Percentiles rank a stretch among this genome's conserved stretches.
Conservation (phyloP, 805 yeast genomes). For the Alloascoidea africana region DNA sequence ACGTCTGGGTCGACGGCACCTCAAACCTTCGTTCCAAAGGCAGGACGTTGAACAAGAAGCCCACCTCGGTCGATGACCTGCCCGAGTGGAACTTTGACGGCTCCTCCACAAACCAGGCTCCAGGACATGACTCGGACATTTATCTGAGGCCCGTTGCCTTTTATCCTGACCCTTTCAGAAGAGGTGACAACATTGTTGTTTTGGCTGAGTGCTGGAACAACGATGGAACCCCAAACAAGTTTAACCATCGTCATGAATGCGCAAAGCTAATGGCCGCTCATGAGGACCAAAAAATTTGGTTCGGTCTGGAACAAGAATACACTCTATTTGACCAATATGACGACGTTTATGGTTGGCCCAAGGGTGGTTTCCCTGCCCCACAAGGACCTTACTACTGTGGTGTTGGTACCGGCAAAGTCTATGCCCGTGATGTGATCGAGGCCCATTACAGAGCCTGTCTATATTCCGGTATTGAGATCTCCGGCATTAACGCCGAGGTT, state of each 20-base stretch:
- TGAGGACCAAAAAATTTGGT: conserved; percentile 76
- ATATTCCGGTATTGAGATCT: conserved; percentile 76
- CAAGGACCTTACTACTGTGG: conserved; percentile 99
- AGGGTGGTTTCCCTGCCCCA: conserved; percentile 99
- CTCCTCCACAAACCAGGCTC: conserved; percentile 96
- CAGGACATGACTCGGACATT: conserved; percentile 93
- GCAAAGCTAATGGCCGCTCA: conserved; percentile 92
- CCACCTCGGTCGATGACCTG: conserved; percentile 64
- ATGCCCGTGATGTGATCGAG: conserved; percentile 95
- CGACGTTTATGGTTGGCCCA: conserved; percentile 95
- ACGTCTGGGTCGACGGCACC: conserved; percentile 93
- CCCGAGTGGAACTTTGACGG: conserved; percentile 99
- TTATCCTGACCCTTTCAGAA: conserved; percentile 95
- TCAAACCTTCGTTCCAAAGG: conserved; percentile 91
- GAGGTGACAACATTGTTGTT: conserved; percentile 93
- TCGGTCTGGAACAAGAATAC: conserved; percentile 98
- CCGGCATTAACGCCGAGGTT: conserved; percentile 98
- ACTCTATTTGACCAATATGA: conserved; percentile 87
- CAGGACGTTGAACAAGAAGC: conserved; percentile 61
- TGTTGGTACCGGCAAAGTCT: conserved; percentile 97
- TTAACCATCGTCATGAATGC: conserved; percentile 96
- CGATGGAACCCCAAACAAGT: conserved; percentile 98
- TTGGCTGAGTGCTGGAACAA: conserved; percentile 95
- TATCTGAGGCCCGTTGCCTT: conserved; percentile 90
- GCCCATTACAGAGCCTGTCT: conserved; percentile 98